Evolutionary conservation across 331 rosid species (phyloP), one percentile per base, ranked within the genome.

Genomic region (Saraca asoca): DNA sequence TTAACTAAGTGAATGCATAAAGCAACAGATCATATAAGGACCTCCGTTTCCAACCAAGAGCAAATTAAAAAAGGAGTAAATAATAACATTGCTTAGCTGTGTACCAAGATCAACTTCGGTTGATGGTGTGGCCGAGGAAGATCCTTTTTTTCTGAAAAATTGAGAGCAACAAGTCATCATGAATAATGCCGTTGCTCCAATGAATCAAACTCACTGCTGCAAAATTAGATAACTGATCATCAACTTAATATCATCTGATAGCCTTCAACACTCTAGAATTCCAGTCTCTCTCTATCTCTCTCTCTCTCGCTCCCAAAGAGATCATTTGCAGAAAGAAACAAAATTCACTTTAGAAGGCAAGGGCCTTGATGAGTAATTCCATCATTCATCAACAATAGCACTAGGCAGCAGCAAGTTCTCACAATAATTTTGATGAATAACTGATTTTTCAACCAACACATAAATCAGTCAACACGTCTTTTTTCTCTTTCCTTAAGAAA

Each of bases 121-220:
- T 1, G 82, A 49, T 62, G 9, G 75, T 7, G 56, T 66, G 66
- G 34, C 75, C 12, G 73, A 37, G 19, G 83, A 64, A 55, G 77
- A 66, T 51, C 64, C 55, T 49, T 67, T 83, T 57, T 54, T 76
- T 20, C 69, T 74, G 76, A 69, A 60, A 35, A 77, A 56, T 46
- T 11, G 69, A 78, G 73, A 78, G 75, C 62, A 87, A 81, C 95
- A 83, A 81, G 51, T 61, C 96, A 87, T 90, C 78, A 66, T 64
- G 48, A 74, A 58, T 56, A 68, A 78, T 52, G 16, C 70, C 17
- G 38, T 62, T 51, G 46, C 66, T 59, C 60, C 82, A 77, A 62
- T 51, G 72, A 53, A 62, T 72, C 74, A 66, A 85, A 48, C 42
- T 57, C 62, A 14, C 66, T 58, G 62, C 79, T 75, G 84, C 53